Evolutionary conservation across 345 rosid species (phyloP), one percentile per base, ranked within the genome.

Genomic region (Zanthoxylum bungeanum): DNA sequence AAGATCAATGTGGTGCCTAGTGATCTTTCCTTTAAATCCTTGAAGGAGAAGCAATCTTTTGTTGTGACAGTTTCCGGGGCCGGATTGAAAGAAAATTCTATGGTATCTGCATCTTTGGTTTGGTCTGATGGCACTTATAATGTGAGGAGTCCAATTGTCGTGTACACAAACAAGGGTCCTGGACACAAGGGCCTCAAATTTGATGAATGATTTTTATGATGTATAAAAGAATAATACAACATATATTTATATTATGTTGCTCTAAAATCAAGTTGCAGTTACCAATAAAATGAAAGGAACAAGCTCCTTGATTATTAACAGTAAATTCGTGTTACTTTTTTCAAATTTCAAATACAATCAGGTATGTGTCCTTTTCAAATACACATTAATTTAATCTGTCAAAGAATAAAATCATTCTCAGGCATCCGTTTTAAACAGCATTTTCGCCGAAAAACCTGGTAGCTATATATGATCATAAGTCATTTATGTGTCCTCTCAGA

Each of bases 81-180:
- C 36, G 49, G 64, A 53, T 22, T 50, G 34, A 17, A 11, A 14
- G 33, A 56, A 12, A 25, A 28, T 14, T 21, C 16, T 7, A 56
- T 56, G 36, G 31, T 56, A 25, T 56, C 60, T 56, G 60, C 60
- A 11, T 28, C 34, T 7, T 8, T 56, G 17, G 60, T 56, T 4
- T 82, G 85, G 85, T 82, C 77, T 68, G 83, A 79, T 65, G 83
- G 81, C 14, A 30, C 33, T 14, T 81, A 76, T 10, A 66, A 4
- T 49, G 60, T 28, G 16, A 56, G 60, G 27, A 25, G 60, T 56
- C 60, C 60, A 56, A 56, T 56, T 27, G 60, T 56, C 12, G 17
- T 56, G 17, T 12, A 56, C 34, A 2, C 33, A 52, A 52, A 11
- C n/a, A 44, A 44, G 16, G 50, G 50, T 12, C 50, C 50, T 14